These are phyloP conservation scores for Dalbergia cultrata DNA, from an alignment of 306 rosid species.

Conservation along the genomic window DNA sequence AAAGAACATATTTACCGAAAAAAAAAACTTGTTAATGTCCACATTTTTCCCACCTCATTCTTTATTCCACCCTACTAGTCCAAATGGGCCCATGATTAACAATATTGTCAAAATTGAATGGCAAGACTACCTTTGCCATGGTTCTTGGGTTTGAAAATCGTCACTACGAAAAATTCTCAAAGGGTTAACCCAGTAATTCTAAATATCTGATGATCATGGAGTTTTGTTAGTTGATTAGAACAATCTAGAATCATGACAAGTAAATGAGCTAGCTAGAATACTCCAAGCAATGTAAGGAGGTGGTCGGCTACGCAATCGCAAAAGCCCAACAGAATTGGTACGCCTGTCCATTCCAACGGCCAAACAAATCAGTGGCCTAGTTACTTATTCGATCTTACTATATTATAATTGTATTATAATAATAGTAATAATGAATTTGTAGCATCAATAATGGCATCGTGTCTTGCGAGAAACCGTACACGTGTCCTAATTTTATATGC, in stretches of 20 bases:
- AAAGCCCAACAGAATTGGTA: background rate
- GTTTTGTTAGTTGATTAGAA: conserved; percentile 36
- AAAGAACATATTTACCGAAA: too few relatives aligned
- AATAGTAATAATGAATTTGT: background rate
- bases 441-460: background rate
- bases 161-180: background rate
- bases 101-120: background rate
- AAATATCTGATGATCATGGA: background rate
- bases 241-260: conserved; percentile 51
- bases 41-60: background rate
- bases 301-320: conserved; percentile 42
- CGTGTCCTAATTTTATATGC: conserved; percentile 35
- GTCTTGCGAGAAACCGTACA: conserved; percentile 20
- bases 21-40: too few relatives aligned
- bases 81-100: too few relatives aligned
- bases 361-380: conserved; percentile 30
- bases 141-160: background rate
- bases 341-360: conserved; percentile 39
- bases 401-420: background rate
- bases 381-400: background rate
- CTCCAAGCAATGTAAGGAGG: background rate
- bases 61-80: background rate
- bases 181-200: conserved; percentile 5
- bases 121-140: background rate
- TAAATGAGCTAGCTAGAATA: background rate